Evolutionary conservation across 805 yeast genomes (phyloP), one percentile per base, ranked within the genome.

Genomic region (Wilhelminamyces savonicus): DNA sequence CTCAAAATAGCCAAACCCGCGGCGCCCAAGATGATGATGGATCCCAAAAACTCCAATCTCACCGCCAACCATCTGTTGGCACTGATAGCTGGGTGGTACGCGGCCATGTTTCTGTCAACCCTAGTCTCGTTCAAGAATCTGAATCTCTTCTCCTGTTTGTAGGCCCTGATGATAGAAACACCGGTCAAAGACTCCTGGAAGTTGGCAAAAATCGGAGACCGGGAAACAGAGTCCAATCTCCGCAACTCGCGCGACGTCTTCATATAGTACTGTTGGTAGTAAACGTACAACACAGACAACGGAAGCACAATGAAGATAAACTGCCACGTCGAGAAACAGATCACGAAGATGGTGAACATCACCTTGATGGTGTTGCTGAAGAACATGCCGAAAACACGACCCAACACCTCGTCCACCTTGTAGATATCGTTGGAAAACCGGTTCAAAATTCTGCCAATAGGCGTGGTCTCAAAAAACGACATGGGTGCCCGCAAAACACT

Each of bases 21-120:
- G 5, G 97, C 79, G 25, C 84, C 80, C 35, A 87, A 70, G 46
- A 92, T 90, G 39, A 92, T 83, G 26, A 88, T 46, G 2, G 97
- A 82, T 19, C 98, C 97, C 42, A 92, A 66, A 40, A 84, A 78
- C 57, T 94, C 97, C 36, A 92, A 69, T 50, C 99, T 74, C 8
- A 86, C 95, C 7, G 97, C 96, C 37, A 92, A 72, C 99, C 99
- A 92, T 62, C 99, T 77, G 56, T 94, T 92, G 9, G 96, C 88
- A 52, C 84, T 82, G 34, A 87, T 77, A 8, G 95, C 73, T 17
- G 97, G 96, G 66, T 86, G 94, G 49, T 75, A 86, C 0, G 97
- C 97, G 45, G 82, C 72, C 82, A 90, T 76, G 54, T 92, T 90
- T 46, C 73, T 74, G 51, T 92, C 97, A 46, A 88, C 72, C 50